Base-by-base conservation (phyloP, 2,329 filamentous ascomycete genomes). In the Gnomoniopsis smithogilvyi region DNA sequence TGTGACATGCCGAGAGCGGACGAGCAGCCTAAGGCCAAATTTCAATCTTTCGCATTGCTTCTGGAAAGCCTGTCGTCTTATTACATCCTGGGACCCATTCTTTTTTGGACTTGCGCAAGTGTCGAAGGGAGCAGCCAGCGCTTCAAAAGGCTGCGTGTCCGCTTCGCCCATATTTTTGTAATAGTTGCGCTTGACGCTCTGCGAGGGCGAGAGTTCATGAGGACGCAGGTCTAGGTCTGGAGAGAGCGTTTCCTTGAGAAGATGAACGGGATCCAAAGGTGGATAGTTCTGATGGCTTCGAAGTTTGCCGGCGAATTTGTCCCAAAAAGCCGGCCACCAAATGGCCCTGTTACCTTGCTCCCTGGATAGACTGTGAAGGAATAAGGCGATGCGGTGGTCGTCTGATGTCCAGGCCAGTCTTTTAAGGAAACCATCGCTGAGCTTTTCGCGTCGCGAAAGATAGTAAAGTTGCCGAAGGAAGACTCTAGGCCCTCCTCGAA, bases 301-400 rank as follows among this genome's bases (percentile, higher is more conserved):
- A 36, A 50, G 22, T 36, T 54, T 54, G 17, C 45, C 50, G 22
- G 63, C 62, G 53, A 61, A 67, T 38, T 63, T 64, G 38, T 67
- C 58, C 67, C 67, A 68, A 41, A 67, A 65, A 4, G 51, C 49
- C 2, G 66, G 36, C 55, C 58, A 59, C 67, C 65, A 68, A 30
- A 45, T 48, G 3, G 33, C 47, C 24, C 47, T 62, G 1, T 43
- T 48, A 33, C 3, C 15, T 43, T 34, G 51, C 36, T 55, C 48
- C 10, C 51, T 47, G 24, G 62, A 63, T 22, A 67, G 33, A 12
- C 51, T 47, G 53, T 68, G 64, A 10, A 69, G 59, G 11, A 60
- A 49, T 17, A 68, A 38, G 8, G 65, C 65, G 15, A 49, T 21
- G 26, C 56, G 38, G 11, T 64, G 14, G 52, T 69, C 64, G 38